Evolutionary conservation across 2,329 filamentous ascomycete species (phyloP).

Genomic region (Cladophialophora exuberans): DNA sequence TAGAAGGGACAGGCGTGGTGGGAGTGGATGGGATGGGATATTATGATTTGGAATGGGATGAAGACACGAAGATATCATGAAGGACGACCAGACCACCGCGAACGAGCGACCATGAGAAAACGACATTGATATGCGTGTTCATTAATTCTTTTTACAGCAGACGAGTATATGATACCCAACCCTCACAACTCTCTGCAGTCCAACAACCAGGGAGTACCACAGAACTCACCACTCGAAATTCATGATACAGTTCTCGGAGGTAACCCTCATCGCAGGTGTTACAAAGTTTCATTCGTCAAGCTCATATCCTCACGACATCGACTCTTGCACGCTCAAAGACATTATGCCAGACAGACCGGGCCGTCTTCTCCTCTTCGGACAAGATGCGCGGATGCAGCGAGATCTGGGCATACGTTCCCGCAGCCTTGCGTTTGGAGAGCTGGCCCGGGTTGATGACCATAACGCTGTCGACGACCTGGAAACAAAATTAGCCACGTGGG

Average conservation of each 20-base stretch:
- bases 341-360: constrained; percentile 68
- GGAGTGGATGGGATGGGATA: constrained; percentile 22
- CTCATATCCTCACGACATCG: constrained; percentile 78
- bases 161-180: background rate
- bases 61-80: background rate
- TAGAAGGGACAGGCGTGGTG: constrained; percentile 21
- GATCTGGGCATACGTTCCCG: constrained; percentile 85
- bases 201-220: too few relatives aligned
- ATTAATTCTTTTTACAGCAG: constrained; percentile 3
- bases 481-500: constrained; percentile 19
- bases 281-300: background rate
- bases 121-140: background rate
- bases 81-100: background rate
- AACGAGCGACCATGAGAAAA: background rate
- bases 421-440: constrained; percentile 78
- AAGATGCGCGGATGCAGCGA: constrained; percentile 68
- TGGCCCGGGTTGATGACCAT: constrained; percentile 88
- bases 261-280: background rate
- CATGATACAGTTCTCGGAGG: background rate
- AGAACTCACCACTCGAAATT: too few relatives aligned
- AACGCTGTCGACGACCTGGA: constrained; percentile 85
- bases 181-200: too few relatives aligned
- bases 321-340: constrained; percentile 83
- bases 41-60: constrained; percentile 22
- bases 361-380: constrained; percentile 60